Conservation (phyloP, 1,284 basidiomycete species). For the Nidula niveotomentosa region DNA sequence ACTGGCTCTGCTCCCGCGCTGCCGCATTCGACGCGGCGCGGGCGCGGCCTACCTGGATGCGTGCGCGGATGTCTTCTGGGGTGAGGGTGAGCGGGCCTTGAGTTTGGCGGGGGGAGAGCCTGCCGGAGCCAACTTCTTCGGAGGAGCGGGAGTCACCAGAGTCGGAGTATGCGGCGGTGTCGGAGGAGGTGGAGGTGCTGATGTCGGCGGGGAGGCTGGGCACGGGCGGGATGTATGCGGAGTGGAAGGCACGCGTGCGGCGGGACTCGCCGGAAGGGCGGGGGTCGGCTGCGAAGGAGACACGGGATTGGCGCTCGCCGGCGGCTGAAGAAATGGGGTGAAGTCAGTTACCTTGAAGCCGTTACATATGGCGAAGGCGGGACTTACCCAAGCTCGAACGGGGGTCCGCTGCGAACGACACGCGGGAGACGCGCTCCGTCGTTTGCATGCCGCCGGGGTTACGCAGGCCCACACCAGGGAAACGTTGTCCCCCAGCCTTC, state of each 20-base stretch:
- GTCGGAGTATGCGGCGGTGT: too few relatives aligned
- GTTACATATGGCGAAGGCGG: too few relatives aligned
- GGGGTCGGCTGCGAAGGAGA: conserved; percentile 74
- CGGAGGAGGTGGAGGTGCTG: background rate
- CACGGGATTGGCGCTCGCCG: conserved; percentile 34
- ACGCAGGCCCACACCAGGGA: conserved; percentile 44
- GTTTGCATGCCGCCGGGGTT: conserved; percentile 29
- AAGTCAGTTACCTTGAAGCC: too few relatives aligned
- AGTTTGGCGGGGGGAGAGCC: conserved; percentile 60
- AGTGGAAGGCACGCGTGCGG: conserved; percentile 59
- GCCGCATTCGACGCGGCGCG: conserved; percentile 6
- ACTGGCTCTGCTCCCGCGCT: background rate
- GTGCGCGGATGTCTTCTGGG: conserved; percentile 60
- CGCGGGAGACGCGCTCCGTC: conserved; percentile 31
- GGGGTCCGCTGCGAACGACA: conserved; percentile 38
- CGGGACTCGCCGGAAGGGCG: conserved; percentile 62
- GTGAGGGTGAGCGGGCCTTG: conserved; percentile 65
- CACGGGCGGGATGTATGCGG: conserved; percentile 52
- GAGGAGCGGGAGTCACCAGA: conserved; percentile 8
- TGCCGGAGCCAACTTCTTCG: conserved; percentile 8
- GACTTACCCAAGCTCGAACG: conserved; percentile 17
- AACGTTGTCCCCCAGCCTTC: conserved; percentile 46
- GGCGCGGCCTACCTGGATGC: conserved; percentile 25
- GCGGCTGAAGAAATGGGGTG: background rate
- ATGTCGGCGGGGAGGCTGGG: conserved; percentile 36